Conservation (phyloP, 2,329 filamentous ascomycete species). For the Hypoxylon sp. region DNA sequence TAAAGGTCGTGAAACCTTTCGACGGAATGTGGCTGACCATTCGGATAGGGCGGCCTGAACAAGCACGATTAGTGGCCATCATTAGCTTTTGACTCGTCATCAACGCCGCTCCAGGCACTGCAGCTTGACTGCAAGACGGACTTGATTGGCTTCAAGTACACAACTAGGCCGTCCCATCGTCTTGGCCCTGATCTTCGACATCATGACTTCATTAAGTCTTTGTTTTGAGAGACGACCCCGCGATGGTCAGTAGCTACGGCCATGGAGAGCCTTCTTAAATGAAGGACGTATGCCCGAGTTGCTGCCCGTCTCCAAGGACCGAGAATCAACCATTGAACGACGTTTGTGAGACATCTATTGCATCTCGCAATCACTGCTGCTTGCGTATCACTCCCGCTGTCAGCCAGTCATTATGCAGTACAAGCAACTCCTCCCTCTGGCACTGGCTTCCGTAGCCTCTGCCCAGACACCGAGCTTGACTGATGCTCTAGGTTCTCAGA, state of each 20-base stretch:
- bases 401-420: slow-evolving; percentile 38
- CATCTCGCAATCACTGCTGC: not conserved
- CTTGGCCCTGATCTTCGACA: slow-evolving; percentile 36
- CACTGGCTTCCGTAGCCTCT: slow-evolving; percentile 35
- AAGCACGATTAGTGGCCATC: slow-evolving; percentile 19
- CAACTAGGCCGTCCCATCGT: slow-evolving; percentile 19
- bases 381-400: not conserved
- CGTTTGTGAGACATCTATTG: not conserved
- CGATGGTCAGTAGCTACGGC: slow-evolving; percentile 16
- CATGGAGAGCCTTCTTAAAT: slow-evolving; percentile 26
- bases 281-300: slow-evolving; percentile 1
- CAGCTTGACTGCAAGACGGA: slow-evolving; percentile 7
- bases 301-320: not conserved
- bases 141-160: slow-evolving; percentile 34
- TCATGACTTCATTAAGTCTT: slow-evolving; percentile 43
- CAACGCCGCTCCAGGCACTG: slow-evolving; percentile 16
- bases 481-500: slow-evolving; percentile 44
- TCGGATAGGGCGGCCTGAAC: slow-evolving; percentile 34
- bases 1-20: slow-evolving; percentile 12
- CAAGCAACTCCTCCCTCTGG: slow-evolving; percentile 28
- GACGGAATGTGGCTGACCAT: slow-evolving; percentile 24
- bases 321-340: not conserved
- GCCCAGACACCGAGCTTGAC: slow-evolving; percentile 42
- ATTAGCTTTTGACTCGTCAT: slow-evolving; percentile 32
- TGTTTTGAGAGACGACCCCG: slow-evolving; percentile 21